phyloP scores from a whole-genome alignment of 2,329 filamentous ascomycete genomes.

The Talaromyces rugulosus region DNA sequence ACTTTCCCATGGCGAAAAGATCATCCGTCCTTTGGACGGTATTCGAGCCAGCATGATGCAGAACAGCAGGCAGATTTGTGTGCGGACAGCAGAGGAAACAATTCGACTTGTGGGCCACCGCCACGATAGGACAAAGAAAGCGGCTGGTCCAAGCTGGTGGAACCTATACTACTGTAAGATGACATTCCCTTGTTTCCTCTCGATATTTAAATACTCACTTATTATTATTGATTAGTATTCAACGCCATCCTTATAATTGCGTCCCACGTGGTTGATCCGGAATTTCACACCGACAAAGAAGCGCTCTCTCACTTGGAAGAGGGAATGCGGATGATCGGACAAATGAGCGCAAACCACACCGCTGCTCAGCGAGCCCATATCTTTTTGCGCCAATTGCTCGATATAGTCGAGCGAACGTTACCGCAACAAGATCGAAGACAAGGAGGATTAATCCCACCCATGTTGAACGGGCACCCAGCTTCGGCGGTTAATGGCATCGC shows the following conservation, averaged over 20 bases:
- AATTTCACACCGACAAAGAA: slow-evolving; percentile 11
- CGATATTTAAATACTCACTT: neutral
- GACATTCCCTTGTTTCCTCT: neutral
- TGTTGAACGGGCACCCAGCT: neutral
- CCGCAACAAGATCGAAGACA: slow-evolving; percentile 2
- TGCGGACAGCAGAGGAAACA: slow-evolving; percentile 12
- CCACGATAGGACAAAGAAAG: slow-evolving; percentile 10
- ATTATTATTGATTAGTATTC: slow-evolving; percentile 3
- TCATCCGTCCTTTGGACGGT: slow-evolving; percentile 3
- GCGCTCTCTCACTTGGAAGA: slow-evolving; percentile 12
- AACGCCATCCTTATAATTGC: slow-evolving; percentile 14
- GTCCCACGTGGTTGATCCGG: slow-evolving; percentile 12
- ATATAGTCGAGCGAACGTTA: slow-evolving; percentile 8
- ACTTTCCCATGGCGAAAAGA: slow-evolving; percentile 6
- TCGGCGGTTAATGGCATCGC: neutral
- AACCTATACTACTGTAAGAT: slow-evolving; percentile 13
- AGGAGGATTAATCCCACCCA: neutral
- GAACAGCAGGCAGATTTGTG: slow-evolving; percentile 12
- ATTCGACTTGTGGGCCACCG: slow-evolving; percentile 12
- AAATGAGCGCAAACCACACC: slow-evolving; percentile 13
- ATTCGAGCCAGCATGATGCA: slow-evolving; percentile 14
- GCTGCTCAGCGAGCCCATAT: slow-evolving; percentile 10
- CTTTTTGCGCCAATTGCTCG: slow-evolving; percentile 11
- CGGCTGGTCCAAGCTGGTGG: slow-evolving; percentile 12
- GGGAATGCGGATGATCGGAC: slow-evolving; percentile 13